Evolutionary conservation across 108 stramenopile genomes (phyloP).

Genomic region (Stephanodiscus triporus): DNA sequence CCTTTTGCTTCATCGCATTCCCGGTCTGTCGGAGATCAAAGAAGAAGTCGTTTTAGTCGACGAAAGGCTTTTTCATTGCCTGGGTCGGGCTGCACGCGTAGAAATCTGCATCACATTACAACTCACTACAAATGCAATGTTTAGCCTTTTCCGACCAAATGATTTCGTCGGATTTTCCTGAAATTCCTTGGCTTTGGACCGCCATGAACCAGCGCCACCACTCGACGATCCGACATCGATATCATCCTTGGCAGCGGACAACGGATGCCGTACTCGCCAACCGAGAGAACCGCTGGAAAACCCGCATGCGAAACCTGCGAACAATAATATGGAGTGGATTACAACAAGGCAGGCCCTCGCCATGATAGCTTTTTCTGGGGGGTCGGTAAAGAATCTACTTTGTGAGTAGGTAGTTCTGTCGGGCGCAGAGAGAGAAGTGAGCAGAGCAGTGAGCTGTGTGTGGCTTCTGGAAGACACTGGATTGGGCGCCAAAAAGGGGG

Average conservation of each 20-base stretch:
- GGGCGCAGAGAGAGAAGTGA: too few relatives aligned
- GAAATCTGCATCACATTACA: not conserved
- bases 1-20: constrained; percentile 83
- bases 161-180: constrained; percentile 10
- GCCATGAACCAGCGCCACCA: constrained; percentile 50
- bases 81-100: not conserved
- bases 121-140: constrained; percentile 74
- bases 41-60: not conserved
- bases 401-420: too few relatives aligned
- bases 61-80: not conserved
- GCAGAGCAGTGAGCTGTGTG: too few relatives aligned
- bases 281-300: not conserved
- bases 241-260: not conserved
- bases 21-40: constrained; percentile 48
- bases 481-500: too few relatives aligned
- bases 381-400: too few relatives aligned
- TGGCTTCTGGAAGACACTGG: too few relatives aligned
- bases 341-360: not conserved
- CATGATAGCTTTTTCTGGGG: not conserved
- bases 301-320: constrained; percentile 2
- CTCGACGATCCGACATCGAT: not conserved
- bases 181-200: constrained; percentile 49
- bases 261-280: not conserved
- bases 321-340: not conserved
- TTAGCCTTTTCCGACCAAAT: constrained; percentile 44